Evolutionary conservation across 2,329 filamentous ascomycete species (phyloP), one percentile per base, ranked within the genome.

Genomic region (Pseudogymnoascus pannorum): DNA sequence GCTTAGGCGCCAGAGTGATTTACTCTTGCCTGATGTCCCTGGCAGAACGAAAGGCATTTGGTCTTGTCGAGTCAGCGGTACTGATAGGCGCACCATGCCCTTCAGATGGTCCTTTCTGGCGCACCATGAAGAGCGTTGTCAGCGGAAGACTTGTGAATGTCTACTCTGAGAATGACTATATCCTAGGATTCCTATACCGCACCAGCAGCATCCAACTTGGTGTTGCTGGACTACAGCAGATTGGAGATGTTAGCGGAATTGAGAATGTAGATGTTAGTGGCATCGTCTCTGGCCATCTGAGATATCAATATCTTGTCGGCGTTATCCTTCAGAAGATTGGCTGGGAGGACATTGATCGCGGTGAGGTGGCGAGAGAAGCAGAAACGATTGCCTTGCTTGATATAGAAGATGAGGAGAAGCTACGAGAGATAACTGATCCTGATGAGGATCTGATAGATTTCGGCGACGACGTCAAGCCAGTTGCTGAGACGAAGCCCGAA

Each of bases 141-240:
- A 84, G 87, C 1, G 92, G 92, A 2, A 83, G 88, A 62, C 80
- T 96, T 6, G 88, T 96, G 68, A 97, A 97, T 68, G 91, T 93
- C 7, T 96, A 88, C 74, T 93, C 90, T 1, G 85, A 87, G 59
- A 92, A 94, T 63, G 92, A 97, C 73, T 89, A 91, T 69, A 86
- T 97, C 31, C 84, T 97, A 1, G 92, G 86, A 1, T 93, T 96
- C 71, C 78, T 96, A 16, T 96, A 97, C 72, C 86, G 92, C 48
- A 87, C 91, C 2, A 91, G 89, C 40, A 92, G 87, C 62, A 82
- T 96, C 26, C 88, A 94, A 65, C 81, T 89, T 40, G 92, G 92
- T 3, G 84, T 96, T 42, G 92, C 92, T 0, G 93, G 92, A 0
- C 77, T 97, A 1, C 89, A 96, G 71, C 80, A 85, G 31, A 83